Conservation (phyloP, 768 basidiomycete species). For the Pleurotus platypus region DNA sequence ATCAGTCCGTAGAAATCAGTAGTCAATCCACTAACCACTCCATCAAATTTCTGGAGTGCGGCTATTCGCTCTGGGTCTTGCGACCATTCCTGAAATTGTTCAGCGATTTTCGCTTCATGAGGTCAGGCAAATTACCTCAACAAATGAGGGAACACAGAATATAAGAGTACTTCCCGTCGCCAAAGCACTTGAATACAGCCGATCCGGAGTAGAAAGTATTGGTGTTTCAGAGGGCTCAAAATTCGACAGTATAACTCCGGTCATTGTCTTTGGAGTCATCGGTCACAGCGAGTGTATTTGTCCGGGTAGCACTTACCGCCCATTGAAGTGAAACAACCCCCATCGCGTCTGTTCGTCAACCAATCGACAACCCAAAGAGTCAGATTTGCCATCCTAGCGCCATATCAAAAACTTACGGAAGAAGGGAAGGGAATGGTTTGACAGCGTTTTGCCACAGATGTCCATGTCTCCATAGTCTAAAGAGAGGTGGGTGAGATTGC, state of each 20-base stretch:
- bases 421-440: conserved; percentile 14
- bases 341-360: conserved; percentile 11
- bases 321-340: conserved; percentile 13
- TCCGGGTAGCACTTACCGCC: conserved; percentile 6
- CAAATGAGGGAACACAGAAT: conserved; percentile 20
- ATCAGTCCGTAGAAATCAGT: not conserved
- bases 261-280: conserved; percentile 8
- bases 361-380: not conserved
- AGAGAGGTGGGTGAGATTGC: not conserved
- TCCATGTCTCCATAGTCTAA: conserved; percentile 17
- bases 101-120: not conserved
- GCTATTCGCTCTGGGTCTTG: conserved; percentile 6
- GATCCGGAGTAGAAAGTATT: conserved; percentile 17
- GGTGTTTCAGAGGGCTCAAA: not conserved
- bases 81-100: conserved; percentile 10
- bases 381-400: too few relatives aligned
- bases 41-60: conserved; percentile 10
- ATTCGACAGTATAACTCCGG: conserved; percentile 9
- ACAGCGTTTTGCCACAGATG: conserved; percentile 14
- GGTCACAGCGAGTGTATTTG: not conserved
- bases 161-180: conserved; percentile 15
- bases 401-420: conserved; percentile 12
- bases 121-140: conserved; percentile 9
- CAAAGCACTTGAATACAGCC: conserved; percentile 16
- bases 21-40: conserved; percentile 10